Evolutionary conservation across 192 early-diverging fungal species (phyloP).

Genomic region (Rhizoclosmatium sp.): DNA sequence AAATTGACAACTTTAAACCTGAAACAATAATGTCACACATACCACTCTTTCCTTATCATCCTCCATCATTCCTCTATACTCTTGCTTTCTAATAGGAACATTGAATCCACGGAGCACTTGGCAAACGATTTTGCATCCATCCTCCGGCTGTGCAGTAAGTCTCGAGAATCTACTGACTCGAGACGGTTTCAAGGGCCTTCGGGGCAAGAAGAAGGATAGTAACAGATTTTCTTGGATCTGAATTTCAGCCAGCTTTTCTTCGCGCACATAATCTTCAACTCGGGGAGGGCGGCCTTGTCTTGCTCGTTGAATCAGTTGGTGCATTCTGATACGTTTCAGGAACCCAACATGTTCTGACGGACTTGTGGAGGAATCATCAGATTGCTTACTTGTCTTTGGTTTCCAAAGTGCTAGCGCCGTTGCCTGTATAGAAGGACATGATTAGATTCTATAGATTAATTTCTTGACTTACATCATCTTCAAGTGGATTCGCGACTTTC

Average conservation of each 20-base stretch:
- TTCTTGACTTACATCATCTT: slow-evolving; percentile 28
- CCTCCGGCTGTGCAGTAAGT: slow-evolving; percentile 42
- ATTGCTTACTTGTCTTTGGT: slow-evolving; percentile 12
- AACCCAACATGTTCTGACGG: slow-evolving; percentile 29
- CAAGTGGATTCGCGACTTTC: slow-evolving; percentile 36
- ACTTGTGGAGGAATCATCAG: not conserved
- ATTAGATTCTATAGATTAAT: not conserved
- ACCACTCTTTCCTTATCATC: slow-evolving; percentile 8
- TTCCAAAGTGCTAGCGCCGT: slow-evolving; percentile 28
- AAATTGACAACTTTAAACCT: not conserved
- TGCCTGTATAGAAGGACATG: slow-evolving; percentile 1
- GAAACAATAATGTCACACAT: not conserved
- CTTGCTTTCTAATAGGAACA: slow-evolving; percentile 52
- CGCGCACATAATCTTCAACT: slow-evolving; percentile 58
- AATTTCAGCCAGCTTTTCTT: slow-evolving; percentile 48
- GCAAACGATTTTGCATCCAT: slow-evolving; percentile 52
- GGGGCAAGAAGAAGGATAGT: slow-evolving; percentile 43
- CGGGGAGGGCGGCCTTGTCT: slow-evolving; percentile 42
- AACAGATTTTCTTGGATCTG: slow-evolving; percentile 36
- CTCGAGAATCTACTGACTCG: slow-evolving; percentile 38
- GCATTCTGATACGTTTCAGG: slow-evolving; percentile 58
- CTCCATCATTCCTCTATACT: slow-evolving; percentile 15
- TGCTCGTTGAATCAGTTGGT: slow-evolving; percentile 54
- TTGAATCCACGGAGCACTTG: slow-evolving; percentile 56
- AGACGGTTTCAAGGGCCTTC: slow-evolving; percentile 56